Base-by-base conservation (phyloP, 148 eudicot genomes). In the Silene uniflora region DNA sequence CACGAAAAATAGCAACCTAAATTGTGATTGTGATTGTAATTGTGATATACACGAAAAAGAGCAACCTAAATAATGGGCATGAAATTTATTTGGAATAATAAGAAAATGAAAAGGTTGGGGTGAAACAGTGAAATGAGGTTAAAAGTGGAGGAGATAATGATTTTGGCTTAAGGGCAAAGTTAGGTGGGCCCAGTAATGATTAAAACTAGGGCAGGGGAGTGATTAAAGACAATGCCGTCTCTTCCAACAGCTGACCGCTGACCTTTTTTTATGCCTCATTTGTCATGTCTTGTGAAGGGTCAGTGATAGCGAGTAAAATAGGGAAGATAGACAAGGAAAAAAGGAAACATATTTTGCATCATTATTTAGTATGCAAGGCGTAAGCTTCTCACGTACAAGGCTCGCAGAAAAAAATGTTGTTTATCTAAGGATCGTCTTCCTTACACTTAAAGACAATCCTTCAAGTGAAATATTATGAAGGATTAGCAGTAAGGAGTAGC, bases 121-220 rank as follows among this genome's bases (percentile, higher is more conserved):
- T 21, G 27, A 77, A 71, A 49, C 9, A 64, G 68, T 14, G 42
- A 64, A 17, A 44, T 73, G 35, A 56, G n/a, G 10, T 21, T 10
- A 49, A 59, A 78, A 79, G 84, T 83, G 81, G 65, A 81, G 24
- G 80, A 62, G 76, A 77, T 68, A 58, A 86, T 88, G 91, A 88
- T 85, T 68, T 71, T 81, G 84, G 83, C 91, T 86, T 88, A 80
- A 54, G 84, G 78, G 78, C 73, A 85, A 86, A 86, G 89, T 67
- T 62, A 71, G 75, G 79, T 77, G 84, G 89, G 88, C 52, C 86
- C 75, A 63, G 71, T 76, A 74, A 88, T 88, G 83, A 89, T 86
- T 80, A 75, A 44, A 86, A 84, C n/a, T 72, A 68, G 84, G 79
- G 85, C 74, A 44, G 62, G 58, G 14, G 19, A 74, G 29, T 74